phyloP scores from a whole-genome alignment of 2,329 filamentous ascomycete genomes.

The Clarireedia hainanense region DNA sequence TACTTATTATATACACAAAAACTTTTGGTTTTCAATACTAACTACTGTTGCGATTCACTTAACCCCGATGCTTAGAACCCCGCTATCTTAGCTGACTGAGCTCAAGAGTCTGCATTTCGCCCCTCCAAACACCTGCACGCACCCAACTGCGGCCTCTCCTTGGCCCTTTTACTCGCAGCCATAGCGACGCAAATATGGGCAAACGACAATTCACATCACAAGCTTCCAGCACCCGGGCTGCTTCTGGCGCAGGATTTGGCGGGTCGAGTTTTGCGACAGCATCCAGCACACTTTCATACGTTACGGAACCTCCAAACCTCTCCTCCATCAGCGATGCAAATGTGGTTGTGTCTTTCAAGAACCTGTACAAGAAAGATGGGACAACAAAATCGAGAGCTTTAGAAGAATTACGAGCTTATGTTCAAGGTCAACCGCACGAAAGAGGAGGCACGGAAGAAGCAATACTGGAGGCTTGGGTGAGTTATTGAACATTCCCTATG shows the following conservation, averaged over 20 bases:
- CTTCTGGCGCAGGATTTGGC: slow-evolving; percentile 25
- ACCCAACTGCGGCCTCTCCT: too few relatives aligned
- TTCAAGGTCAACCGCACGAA: slow-evolving; percentile 46
- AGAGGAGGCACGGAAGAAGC: slow-evolving; percentile 65
- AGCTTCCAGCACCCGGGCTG: slow-evolving; percentile 29
- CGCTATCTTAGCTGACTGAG: too few relatives aligned
- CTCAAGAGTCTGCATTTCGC: too few relatives aligned
- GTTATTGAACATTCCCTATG: slow-evolving; percentile 31
- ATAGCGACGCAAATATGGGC: slow-evolving; percentile 16
- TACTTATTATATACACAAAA: too few relatives aligned
- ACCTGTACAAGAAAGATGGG: slow-evolving; percentile 83
- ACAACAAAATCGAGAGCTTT: slow-evolving; percentile 87
- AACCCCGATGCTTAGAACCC: too few relatives aligned
- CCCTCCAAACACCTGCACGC: too few relatives aligned
- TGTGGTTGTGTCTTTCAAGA: slow-evolving; percentile 85
- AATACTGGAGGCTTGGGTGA: slow-evolving; percentile 82
- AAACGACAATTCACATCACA: slow-evolving; percentile 27
- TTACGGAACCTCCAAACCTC: slow-evolving; percentile 78
- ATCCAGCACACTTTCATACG: slow-evolving; percentile 64
- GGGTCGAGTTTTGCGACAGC: slow-evolving; percentile 29
- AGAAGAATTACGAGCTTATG: slow-evolving; percentile 68
- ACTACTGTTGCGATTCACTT: too few relatives aligned
- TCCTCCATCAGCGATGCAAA: slow-evolving; percentile 70
- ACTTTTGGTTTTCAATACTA: too few relatives aligned
- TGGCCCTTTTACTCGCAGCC: too few relatives aligned